Base-by-base conservation (phyloP, 345 rosid genomes). In the Salix viminalis region DNA sequence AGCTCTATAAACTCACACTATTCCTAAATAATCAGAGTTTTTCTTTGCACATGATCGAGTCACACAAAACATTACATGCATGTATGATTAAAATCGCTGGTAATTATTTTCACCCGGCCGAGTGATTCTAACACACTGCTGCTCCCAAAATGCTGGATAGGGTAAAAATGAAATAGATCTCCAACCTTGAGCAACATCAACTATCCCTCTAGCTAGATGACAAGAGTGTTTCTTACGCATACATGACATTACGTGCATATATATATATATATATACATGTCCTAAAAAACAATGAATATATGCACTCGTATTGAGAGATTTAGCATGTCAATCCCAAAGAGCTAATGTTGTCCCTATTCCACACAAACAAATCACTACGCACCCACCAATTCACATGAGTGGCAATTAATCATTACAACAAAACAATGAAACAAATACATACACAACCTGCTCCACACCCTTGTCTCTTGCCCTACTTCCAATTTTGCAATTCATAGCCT, bases 311-410 rank as follows among this genome's bases (percentile, higher is more conserved):
- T 36, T 7, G 69, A 19, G 11, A 66, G 41, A 66, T 28, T 28
- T 66, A 21, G 18, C 1, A 66, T 66, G 69, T 66, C 46, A 66
- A 66, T 66, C 69, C 69, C 69, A 34, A 66, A 66, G 26, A 44
- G 13, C 69, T 6, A 34, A 28, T 30, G 72, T 56, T 80, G 80
- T 75, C 82, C 68, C 62, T 73, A 84, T 73, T 81, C 74, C 24
- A 62, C 75, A 73, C 69, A 72, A 81, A 69, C 82, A 79, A 81
- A 77, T 23, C 68, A 68, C 78, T 23, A 65, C 37, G 81, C 73
- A 81, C 81, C 65, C 83, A 73, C 80, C 77, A 65, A 84, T 76
- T 79, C 85, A 79, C 85, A 79, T 81, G 84, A 79, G 78, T 78
- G 77, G 39, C 58, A 60, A 61, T 67, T 77, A 75, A 69, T 78